A percentile compares a stretch with the other conserved stretches of the same genome.
phyloP scores from a whole-genome alignment of 768 basidiomycete genomes.

The Tylopilus sp. region DNA sequence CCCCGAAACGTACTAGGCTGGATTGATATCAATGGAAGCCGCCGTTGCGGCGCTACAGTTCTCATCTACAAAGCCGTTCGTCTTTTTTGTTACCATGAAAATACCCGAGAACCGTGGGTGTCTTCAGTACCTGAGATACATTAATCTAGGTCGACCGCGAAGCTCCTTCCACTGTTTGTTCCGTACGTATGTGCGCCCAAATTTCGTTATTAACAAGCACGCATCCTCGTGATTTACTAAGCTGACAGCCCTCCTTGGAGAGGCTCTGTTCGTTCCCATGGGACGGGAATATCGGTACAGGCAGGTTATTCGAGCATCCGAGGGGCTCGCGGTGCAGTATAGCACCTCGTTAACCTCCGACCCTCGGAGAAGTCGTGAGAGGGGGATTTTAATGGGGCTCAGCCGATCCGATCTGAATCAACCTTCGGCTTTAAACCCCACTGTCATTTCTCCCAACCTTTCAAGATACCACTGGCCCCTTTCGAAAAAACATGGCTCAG shows the following conservation, averaged over 20 bases:
- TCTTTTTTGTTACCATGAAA: neutral
- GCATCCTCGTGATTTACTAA: neutral
- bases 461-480: neutral
- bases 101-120: neutral
- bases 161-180: neutral
- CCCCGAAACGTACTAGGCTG: neutral
- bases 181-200: neutral
- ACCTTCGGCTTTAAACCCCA: conserved; percentile 4
- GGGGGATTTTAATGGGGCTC: neutral
- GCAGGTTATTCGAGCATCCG: neutral
- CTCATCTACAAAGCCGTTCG: neutral
- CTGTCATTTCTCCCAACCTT: neutral
- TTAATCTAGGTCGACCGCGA: neutral
- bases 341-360: conserved; percentile 7
- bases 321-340: neutral
- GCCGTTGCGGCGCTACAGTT: neutral
- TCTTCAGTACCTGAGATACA: neutral
- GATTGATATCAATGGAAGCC: conserved; percentile 13
- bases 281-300: neutral
- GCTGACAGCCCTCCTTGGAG: neutral
- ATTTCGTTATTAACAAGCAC: neutral
- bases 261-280: neutral
- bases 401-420: neutral
- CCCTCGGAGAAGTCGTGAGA: neutral
- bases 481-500: neutral